Evolutionary conservation across 805 yeast species (phyloP).

Genomic region (Kazachstania viticola): DNA sequence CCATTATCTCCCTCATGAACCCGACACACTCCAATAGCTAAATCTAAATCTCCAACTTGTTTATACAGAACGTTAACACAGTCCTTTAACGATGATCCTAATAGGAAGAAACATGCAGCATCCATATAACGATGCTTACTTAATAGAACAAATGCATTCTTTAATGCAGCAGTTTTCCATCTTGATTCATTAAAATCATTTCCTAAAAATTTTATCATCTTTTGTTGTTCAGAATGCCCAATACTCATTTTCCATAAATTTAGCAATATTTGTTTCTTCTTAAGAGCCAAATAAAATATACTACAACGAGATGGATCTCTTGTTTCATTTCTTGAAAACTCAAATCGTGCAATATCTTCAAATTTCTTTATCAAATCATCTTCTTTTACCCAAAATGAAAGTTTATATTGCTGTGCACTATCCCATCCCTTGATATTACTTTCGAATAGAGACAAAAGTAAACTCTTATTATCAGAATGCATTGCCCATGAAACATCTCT

Average conservation of each 20-base stretch:
- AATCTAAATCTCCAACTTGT: slow-evolving; percentile 53
- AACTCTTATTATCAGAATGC: slow-evolving; percentile 67
- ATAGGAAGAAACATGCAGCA: slow-evolving; percentile 80
- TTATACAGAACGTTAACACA: slow-evolving; percentile 61
- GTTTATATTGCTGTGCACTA: slow-evolving; percentile 44
- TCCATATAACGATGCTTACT: slow-evolving; percentile 81
- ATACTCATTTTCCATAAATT: slow-evolving; percentile 75
- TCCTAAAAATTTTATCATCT: slow-evolving; percentile 63
- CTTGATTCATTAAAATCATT: slow-evolving; percentile 67
- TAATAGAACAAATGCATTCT: slow-evolving; percentile 82
- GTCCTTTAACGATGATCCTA: slow-evolving; percentile 68
- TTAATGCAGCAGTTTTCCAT: slow-evolving; percentile 82
- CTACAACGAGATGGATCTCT: slow-evolving; percentile 69
- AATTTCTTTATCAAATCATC: slow-evolving; percentile 37
- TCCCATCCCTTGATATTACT: slow-evolving; percentile 44
- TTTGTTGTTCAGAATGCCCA: slow-evolving; percentile 71
- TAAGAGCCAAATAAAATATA: slow-evolving; percentile 65
- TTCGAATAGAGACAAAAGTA: slow-evolving; percentile 38
- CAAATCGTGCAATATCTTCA: slow-evolving; percentile 63
- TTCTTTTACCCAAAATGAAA: slow-evolving; percentile 58
- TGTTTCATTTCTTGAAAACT: slow-evolving; percentile 42
- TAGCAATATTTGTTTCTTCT: slow-evolving; percentile 60
- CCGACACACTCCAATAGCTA: slow-evolving; percentile 76
- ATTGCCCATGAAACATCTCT: slow-evolving; percentile 84
- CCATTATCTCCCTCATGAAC: slow-evolving; percentile 57